Evolutionary conservation across 2,329 filamentous ascomycete genomes (phyloP).

Genomic region (Xylaria sp.): DNA sequence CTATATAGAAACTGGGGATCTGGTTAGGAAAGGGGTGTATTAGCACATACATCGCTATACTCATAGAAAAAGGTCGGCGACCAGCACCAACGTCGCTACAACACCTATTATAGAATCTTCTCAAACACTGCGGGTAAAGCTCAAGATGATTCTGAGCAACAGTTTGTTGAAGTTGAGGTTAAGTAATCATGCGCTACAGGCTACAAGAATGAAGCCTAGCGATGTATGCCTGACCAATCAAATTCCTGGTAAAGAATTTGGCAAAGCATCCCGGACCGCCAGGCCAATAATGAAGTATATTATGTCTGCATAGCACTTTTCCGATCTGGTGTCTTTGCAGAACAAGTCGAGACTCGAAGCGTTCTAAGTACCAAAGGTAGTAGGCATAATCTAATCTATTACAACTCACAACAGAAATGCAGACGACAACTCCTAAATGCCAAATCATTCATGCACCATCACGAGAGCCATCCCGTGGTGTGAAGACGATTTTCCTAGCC

Average conservation of each 20-base stretch:
- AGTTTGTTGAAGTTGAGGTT: background rate
- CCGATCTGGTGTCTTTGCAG: background rate
- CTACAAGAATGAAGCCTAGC: background rate
- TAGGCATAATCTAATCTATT: background rate
- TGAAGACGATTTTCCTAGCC: constrained; percentile 65
- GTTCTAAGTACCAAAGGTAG: background rate
- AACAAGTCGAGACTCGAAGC: background rate
- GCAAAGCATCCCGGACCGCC: background rate
- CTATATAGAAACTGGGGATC: background rate
- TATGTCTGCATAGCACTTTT: background rate
- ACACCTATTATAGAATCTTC: too few species aligned
- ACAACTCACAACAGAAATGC: background rate
- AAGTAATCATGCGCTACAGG: background rate
- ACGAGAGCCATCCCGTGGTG: constrained; percentile 35
- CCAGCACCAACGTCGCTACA: background rate
- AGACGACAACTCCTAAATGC: constrained; percentile 14
- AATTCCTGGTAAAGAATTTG: background rate
- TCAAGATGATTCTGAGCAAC: background rate
- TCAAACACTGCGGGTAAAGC: too few species aligned
- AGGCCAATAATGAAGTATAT: background rate
- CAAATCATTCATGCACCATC: constrained; percentile 51
- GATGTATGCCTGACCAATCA: background rate
- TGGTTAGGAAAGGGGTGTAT: background rate
- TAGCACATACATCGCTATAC: background rate
- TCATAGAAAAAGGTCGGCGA: background rate